Evolutionary conservation across 2,329 filamentous ascomycete species (phyloP), one percentile per base, ranked within the genome.

Genomic region (Cercospora beticola): DNA sequence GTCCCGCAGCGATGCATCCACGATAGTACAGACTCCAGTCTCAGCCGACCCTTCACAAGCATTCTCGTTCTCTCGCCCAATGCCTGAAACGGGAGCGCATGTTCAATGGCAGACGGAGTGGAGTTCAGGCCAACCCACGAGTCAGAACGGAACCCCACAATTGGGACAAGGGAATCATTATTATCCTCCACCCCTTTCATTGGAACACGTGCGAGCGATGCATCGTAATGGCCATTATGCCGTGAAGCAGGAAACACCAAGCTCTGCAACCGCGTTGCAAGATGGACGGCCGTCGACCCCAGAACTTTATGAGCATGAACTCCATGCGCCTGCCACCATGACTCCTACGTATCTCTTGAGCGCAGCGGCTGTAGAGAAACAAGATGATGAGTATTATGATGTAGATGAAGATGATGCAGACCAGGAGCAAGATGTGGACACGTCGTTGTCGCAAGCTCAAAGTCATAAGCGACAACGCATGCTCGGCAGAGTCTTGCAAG

Each of bases 371-470:
- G 76, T 85, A 16, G 83, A 85, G 72, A 77, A 77, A 28, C 79
- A 81, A 60, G 83, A 85, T 66, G 82, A 84, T 61, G 82, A 84
- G 62, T 85, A 85, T 70, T 85, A 80, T 72, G 83, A 85, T 68
- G 79, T 84, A 16, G 74, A 82, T 0, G 82, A 82, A 0, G 83
- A 84, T 63, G 74, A 82, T 0, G 82, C 82, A 0, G 83, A 84
- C 65, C 83, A 84, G 68, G 83, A 84, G 76, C 76, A 78, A 72
- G 72, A 74, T 72, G 76, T 73, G 56, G 72, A 73, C 33, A 70
- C 68, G 1, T 70, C 71, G 12, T 60, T 72, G 3, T 58, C 68
- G 10, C 67, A 69, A 21, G 46, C 36, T 28, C 57, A 68, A 18
- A 69, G 66, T 31, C 46, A 72, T 12, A 70, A 72, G 26, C 69